Percentiles rank a stretch among this genome's conserved stretches.
Conservation (phyloP, 2,329 filamentous ascomycete genomes). For the Endocalyx cinctus region DNA sequence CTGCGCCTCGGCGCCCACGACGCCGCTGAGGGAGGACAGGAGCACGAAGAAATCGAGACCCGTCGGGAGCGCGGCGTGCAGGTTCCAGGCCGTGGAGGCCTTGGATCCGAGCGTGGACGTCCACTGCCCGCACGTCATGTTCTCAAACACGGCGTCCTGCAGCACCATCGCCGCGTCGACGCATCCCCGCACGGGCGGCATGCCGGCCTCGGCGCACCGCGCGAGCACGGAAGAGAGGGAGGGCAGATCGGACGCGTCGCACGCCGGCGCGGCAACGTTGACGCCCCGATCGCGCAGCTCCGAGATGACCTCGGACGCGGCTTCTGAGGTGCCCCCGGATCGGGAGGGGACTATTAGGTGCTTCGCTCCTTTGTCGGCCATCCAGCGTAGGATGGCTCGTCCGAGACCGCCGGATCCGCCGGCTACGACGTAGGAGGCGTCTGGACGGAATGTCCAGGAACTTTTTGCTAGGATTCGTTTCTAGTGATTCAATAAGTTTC, state of each 20-base stretch:
- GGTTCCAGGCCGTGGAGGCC: slow-evolving; percentile 14
- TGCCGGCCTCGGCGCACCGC: slow-evolving; percentile 8
- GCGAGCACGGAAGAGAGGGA: slow-evolving; percentile 10
- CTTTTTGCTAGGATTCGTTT: slow-evolving; percentile 14
- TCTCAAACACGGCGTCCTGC: slow-evolving; percentile 22
- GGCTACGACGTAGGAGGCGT: slow-evolving; percentile 22
- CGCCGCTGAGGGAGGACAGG: slow-evolving; percentile 20
- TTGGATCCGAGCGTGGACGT: slow-evolving; percentile 19
- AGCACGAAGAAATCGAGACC: slow-evolving; percentile 24
- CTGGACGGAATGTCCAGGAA: slow-evolving; percentile 19
- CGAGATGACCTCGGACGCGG: slow-evolving; percentile 12
- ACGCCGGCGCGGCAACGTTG: slow-evolving; percentile 13
- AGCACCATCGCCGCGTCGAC: slow-evolving; percentile 40
- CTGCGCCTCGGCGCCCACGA: slow-evolving; percentile 17
- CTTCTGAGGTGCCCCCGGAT: slow-evolving; percentile 14
- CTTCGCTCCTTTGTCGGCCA: slow-evolving; percentile 18
- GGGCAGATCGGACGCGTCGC: slow-evolving; percentile 15
- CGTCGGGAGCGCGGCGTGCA: slow-evolving; percentile 16
- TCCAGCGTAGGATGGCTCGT: slow-evolving; percentile 20
- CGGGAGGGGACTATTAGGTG: slow-evolving; percentile 20
- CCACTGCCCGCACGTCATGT: slow-evolving; percentile 22
- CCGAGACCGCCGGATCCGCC: slow-evolving; percentile 26
- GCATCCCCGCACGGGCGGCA: slow-evolving; percentile 34
- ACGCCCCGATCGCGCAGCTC: slow-evolving; percentile 11
- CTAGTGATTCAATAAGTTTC: slow-evolving; percentile 8